phyloP scores from a whole-genome alignment of 2,329 filamentous ascomycete species.

The Claviceps humidiphila region DNA sequence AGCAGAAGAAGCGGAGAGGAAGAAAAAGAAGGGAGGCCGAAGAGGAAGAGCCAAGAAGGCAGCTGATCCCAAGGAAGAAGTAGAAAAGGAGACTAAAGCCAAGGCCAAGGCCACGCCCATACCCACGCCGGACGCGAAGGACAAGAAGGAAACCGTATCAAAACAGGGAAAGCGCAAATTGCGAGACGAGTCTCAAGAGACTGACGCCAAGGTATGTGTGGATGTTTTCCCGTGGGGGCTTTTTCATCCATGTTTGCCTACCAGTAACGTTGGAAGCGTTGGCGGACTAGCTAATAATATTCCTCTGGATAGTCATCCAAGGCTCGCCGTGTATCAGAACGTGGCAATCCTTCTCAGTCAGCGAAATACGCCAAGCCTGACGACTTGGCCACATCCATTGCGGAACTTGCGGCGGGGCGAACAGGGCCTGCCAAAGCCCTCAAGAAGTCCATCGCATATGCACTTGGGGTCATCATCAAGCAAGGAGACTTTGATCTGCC shows the following conservation, averaged over 20 bases:
- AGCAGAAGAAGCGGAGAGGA: slow-evolving; percentile 46
- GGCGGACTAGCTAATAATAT: not conserved
- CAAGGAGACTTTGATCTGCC: slow-evolving; percentile 48
- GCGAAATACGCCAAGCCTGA: slow-evolving; percentile 34
- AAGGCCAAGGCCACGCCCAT: slow-evolving; percentile 24
- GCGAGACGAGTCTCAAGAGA: slow-evolving; percentile 42
- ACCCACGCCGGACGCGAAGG: slow-evolving; percentile 31
- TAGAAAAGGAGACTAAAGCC: slow-evolving; percentile 27
- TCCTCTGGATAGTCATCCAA: slow-evolving; percentile 22
- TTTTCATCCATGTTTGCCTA: no score
- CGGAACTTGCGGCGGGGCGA: slow-evolving; percentile 48
- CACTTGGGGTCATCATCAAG: slow-evolving; percentile 55
- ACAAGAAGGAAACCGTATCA: slow-evolving; percentile 14
- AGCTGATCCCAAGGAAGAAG: slow-evolving; percentile 53
- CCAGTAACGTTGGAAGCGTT: not conserved
- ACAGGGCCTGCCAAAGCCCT: slow-evolving; percentile 58
- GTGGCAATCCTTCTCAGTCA: slow-evolving; percentile 23
- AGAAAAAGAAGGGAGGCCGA: slow-evolving; percentile 45
- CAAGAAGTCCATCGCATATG: slow-evolving; percentile 52
- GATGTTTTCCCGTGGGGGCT: slow-evolving; percentile 5
- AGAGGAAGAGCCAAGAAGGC: slow-evolving; percentile 50
- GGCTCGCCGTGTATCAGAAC: slow-evolving; percentile 42
- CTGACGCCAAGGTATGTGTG: slow-evolving; percentile 31
- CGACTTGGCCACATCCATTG: slow-evolving; percentile 37
- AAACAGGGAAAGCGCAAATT: slow-evolving; percentile 44